A percentile compares a stretch with the other conserved stretches of the same genome.
These are phyloP conservation scores for Cyberlindnera nakhonratchasimensis DNA, from an alignment of 805 yeast species.

Conservation along the genomic window DNA sequence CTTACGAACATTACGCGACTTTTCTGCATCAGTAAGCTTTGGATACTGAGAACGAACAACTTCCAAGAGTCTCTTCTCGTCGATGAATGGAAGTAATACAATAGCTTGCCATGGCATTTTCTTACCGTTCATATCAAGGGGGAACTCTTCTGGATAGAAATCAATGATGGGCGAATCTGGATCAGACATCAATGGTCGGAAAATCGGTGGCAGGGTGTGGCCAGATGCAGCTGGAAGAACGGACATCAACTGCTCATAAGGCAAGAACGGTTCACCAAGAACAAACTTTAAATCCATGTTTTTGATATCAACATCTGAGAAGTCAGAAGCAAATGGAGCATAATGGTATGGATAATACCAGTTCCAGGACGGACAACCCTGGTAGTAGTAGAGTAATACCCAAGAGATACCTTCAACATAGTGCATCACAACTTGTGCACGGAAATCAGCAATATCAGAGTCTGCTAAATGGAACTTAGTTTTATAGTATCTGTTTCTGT, in stretches of 20 bases:
- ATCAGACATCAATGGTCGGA: constrained; percentile 77
- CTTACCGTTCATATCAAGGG: constrained; percentile 93
- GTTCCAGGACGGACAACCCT: constrained; percentile 98
- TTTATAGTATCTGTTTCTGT: constrained; percentile 73
- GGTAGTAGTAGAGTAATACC: constrained; percentile 91
- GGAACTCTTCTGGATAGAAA: constrained; percentile 84
- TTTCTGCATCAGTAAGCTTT: constrained; percentile 63
- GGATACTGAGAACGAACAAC: constrained; percentile 66
- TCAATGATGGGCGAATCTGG: constrained; percentile 81
- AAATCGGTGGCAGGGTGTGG: constrained; percentile 76
- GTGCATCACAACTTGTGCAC: constrained; percentile 58
- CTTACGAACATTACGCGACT: constrained; percentile 63
- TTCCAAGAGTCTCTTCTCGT: constrained; percentile 65
- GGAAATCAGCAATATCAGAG: constrained; percentile 49
- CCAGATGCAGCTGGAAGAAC: constrained; percentile 93
- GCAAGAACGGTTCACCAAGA: constrained; percentile 76
- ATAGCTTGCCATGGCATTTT: constrained; percentile 96
- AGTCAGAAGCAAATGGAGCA: constrained; percentile 96
- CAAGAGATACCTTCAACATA: constrained; percentile 97
- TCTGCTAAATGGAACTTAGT: constrained; percentile 62
- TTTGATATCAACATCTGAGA: constrained; percentile 47
- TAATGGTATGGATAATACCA: constrained; percentile 98
- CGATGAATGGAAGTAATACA: constrained; percentile 86
- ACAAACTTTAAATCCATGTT: constrained; percentile 56
- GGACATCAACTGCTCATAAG: constrained; percentile 86